Evolutionary conservation across 805 yeast genomes (phyloP).

Genomic region (Saccharomycopsis fermentans): DNA sequence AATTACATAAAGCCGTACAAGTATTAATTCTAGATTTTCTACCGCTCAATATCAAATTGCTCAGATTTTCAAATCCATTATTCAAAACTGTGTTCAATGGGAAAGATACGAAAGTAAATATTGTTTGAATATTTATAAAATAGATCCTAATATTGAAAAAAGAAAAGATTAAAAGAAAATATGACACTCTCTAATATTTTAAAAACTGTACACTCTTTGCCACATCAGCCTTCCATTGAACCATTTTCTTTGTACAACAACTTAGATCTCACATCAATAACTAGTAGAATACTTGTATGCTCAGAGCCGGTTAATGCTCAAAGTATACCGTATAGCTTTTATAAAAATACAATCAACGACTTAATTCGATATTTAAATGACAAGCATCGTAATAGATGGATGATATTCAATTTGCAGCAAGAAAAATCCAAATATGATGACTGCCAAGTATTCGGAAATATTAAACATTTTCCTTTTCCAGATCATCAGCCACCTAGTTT

Average conservation of each 20-base stretch:
- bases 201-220: constrained; percentile 2
- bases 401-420: constrained; percentile 59
- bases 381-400: constrained; percentile 52
- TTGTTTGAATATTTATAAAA: background rate
- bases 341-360: constrained; percentile 43
- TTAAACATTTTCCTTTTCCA: constrained; percentile 40
- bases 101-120: background rate
- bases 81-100: background rate
- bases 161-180: background rate
- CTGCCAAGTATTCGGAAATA: constrained; percentile 18
- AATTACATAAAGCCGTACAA: no score
- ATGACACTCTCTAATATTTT: constrained; percentile 7
- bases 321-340: constrained; percentile 29
- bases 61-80: background rate
- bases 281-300: constrained; percentile 56
- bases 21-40: no score
- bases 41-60: background rate
- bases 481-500: constrained; percentile 78
- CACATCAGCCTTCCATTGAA: constrained; percentile 1
- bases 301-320: constrained; percentile 56
- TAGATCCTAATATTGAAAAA: background rate
- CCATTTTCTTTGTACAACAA: constrained; percentile 11
- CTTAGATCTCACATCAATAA: constrained; percentile 60
- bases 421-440: constrained; percentile 39
- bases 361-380: constrained; percentile 38